Evolutionary conservation across 2,329 filamentous ascomycete genomes (phyloP).

Genomic region (Epichloe coenophiala): DNA sequence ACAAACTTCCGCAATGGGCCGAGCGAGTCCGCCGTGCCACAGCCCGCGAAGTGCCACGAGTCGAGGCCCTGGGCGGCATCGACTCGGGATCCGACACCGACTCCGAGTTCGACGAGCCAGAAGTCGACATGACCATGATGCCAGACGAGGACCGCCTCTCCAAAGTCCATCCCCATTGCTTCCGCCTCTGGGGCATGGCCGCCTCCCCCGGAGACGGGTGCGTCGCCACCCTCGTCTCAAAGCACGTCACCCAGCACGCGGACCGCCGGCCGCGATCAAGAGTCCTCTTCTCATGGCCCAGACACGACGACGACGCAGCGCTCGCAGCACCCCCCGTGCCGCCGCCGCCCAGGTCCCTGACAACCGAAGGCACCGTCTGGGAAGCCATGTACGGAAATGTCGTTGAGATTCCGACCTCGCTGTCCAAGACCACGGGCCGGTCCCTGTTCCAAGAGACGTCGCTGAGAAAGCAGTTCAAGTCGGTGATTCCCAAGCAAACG

Average conservation of each 20-base stretch:
- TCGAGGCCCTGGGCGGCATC: constrained; percentile 27
- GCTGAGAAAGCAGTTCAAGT: constrained; percentile 25
- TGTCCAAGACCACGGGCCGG: constrained; percentile 12
- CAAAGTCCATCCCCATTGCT: constrained; percentile 34
- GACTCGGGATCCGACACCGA: constrained; percentile 13
- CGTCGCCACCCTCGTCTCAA: constrained; percentile 36
- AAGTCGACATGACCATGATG: constrained; percentile 6
- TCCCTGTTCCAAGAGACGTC: constrained; percentile 8
- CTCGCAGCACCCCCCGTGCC: neutral
- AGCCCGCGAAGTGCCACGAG: constrained; percentile 29
- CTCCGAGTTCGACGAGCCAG: constrained; percentile 7
- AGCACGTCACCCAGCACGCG: constrained; percentile 33
- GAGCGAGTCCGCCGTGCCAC: constrained; percentile 30
- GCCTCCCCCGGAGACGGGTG: constrained; percentile 37
- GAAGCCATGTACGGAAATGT: constrained; percentile 47
- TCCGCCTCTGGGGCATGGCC: constrained; percentile 40
- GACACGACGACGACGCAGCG: constrained; percentile 2
- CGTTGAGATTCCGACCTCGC: constrained; percentile 28
- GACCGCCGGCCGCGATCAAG: constrained; percentile 27
- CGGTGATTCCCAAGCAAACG: constrained; percentile 20
- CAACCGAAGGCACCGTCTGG: constrained; percentile 42
- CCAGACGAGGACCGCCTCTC: constrained; percentile 20
- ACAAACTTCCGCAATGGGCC: constrained; percentile 30
- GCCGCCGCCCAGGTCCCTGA: constrained; percentile 17
- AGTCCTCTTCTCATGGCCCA: constrained; percentile 24